Evolutionary conservation across 1,284 basidiomycete species (phyloP), one percentile per base, ranked within the genome.

Genomic region (Lentinula novae-zelandiae): DNA sequence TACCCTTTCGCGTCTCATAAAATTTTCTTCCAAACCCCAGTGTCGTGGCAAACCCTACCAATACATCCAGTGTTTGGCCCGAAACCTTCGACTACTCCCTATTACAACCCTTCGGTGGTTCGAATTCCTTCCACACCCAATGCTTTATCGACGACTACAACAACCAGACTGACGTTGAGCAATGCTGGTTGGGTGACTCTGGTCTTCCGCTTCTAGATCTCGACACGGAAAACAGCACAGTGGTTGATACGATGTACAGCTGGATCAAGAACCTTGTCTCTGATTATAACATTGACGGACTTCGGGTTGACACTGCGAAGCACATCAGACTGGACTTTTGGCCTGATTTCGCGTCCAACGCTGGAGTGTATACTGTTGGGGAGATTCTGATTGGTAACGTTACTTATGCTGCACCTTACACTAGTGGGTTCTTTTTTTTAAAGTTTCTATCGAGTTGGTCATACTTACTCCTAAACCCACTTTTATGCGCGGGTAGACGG

Each of bases 341-440:
- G 87, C 73, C 76, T 0, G 76, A 71, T 8, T 93, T 92, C 71
- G 83, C 82, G 57, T 71, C 73, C 27, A 75, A 82, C 12, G 84
- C 87, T 0, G 88, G 85, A 0, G 83, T 90, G n/a, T 93, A 87
- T 72, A 87, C 87, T 49, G 82, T 90, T 15, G 91, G 90, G 55
- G 91, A 93, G 42, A 40, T 60, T 27, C 46, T 60, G 3, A 60
- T 55, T 33, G 53, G 53, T 3, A 68, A 76, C 70, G 70, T 75
- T 67, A 66, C 70, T 38, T 82, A 79, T 59, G 71, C 70, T 3
- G 69, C 68, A 1, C 62, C 66, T 12, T 81, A 82, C 65, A 78
- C 78, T 73, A 73, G 70, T 59, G n/a, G 27, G 42, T 8, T 6
- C 15, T 31, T 31, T 56, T 56, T 10, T 17, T 17, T 17, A 0